Evolutionary conservation across 805 yeast species (phyloP), one percentile per base, ranked within the genome.

Genomic region (Scheffersomyces amazonensis): DNA sequence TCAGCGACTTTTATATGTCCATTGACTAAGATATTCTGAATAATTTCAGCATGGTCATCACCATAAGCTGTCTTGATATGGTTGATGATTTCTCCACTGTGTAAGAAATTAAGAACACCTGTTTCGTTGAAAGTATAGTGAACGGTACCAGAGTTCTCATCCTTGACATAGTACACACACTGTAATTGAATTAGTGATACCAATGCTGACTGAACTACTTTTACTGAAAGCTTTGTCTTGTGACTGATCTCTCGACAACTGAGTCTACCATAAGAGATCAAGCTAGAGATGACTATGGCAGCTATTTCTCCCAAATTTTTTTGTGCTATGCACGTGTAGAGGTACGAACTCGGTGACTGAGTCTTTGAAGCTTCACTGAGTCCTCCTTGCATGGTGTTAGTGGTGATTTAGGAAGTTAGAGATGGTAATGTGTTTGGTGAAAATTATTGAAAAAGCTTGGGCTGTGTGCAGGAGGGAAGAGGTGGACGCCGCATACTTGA

Each of bases 181-280:
- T 85, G 78, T 44, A 87, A 67, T 60, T 91, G 96, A 29, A 90
- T 71, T 50, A 91, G 64, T 6, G 90, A 76, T 4, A 87, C 95
- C 31, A 91, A 66, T 0, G 85, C 70, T 23, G 82, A 75, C 46
- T 81, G 81, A 15, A 87, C 77, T 11, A 73, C 61, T 11, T 74
- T 57, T 0, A 66, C 37, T 1, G 82, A 74, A 34, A 84, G 54
- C 7, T 64, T 60, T 2, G 82, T 66, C 36, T 63, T 61, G 19
- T 60, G 55, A 31, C 73, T 57, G 16, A 89, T 48, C 34, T 85
- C 88, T 17, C 57, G 58, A 2, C 81, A 69, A 0, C 78, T 72
- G 24, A 81, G 62, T 42, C 93, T 71, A 11, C 95, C 95, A 46
- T 81, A 73, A 38, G 83, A 73, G 39, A 86, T 66, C 48, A 90